Base-by-base conservation (phyloP, 2,329 filamentous ascomycete species). In the Xylariaceae sp. region DNA sequence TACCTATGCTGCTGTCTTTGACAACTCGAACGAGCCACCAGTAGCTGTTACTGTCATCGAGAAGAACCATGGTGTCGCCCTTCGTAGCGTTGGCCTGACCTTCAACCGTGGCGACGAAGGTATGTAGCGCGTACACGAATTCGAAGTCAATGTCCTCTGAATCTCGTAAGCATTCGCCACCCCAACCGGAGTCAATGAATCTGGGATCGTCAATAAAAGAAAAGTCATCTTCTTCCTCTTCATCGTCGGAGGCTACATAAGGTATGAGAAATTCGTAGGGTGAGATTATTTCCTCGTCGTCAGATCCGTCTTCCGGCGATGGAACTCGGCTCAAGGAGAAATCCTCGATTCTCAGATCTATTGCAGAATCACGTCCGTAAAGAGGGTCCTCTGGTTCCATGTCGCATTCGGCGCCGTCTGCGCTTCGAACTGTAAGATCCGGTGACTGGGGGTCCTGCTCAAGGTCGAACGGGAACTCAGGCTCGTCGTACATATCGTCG, bases 111-210 rank as follows among this genome's bases (percentile, higher is more conserved):
- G 92, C 92, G 50, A 96, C 86, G 58, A 98, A 98, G 2, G 90
- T 98, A 62, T 97, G 92, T 42, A 98, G 73, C 18, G 92, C 92
- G 68, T 98, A 98, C 45, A 98, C 92, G 67, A 97, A 97, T 63
- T 97, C 90, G 70, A 98, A 97, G 73, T 98, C 92, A 66, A 98
- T 98, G 59, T 98, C 92, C 77, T 98, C 92, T 97, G 72, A 64
- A 65, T 83, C 74, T 74, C 78, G 85, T 95, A 88, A 95, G 88
- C 82, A 83, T 70, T 85, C 77, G 67, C 75, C 75, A 63, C 74
- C 80, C 82, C 81, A 89, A 43, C 80, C 82, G 53, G 76, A 80
- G 61, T 85, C 79, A 71, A 84, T 64, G 63, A 78, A 84, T 65
- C 72, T 71, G 43, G 73, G 59, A 57, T 85, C 71, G 61, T 71